Evolutionary conservation across 805 yeast species (phyloP), one percentile per base, ranked within the genome.

Genomic region (Kazachstania martiniae): DNA sequence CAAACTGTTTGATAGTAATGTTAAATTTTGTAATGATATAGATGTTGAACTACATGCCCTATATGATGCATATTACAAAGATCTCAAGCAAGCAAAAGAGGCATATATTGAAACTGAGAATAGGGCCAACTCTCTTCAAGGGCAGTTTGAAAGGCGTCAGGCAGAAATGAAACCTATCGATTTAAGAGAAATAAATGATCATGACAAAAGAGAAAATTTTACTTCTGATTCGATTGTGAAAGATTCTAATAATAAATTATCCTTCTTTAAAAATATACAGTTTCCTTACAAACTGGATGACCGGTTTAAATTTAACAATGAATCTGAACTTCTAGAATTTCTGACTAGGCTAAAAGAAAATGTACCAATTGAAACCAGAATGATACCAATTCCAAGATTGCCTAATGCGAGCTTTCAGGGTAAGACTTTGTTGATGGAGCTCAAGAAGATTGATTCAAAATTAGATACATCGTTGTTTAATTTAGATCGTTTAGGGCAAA

Each of bases 401-500:
- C 21, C 37, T 12, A 39, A 39, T 21, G 44, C 25, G 13, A 32
- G 51, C 36, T 59, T 59, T 33, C 29, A 45, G 5, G 54, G 62
- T 16, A 43, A 41, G 12, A 35, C 35, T 16, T 39, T 60, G 17
- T 21, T 46, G 5, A 32, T 39, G 4, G 52, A 51, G 38, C 36
- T 59, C 8, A 52, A 36, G 28, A 27, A 29, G 9, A 25, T 33
- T 19, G 41, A 44, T 18, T 28, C 39, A 3, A 42, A 41, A 15
- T 39, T 57, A 21, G 60, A 56, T 29, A 41, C 38, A 1, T 51
- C 63, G 0, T 38, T 48, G 3, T 44, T 36, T 12, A 54, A 56
- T 22, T 24, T 53, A n/a, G 59, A 59, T 32, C 45, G 51, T 21
- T 37, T 59, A 18, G 63, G 63, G 1, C 62, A 59, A 33, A 40